phyloP scores from a whole-genome alignment of 441 rosid genomes.

The Bocquillonia castaneifolia region DNA sequence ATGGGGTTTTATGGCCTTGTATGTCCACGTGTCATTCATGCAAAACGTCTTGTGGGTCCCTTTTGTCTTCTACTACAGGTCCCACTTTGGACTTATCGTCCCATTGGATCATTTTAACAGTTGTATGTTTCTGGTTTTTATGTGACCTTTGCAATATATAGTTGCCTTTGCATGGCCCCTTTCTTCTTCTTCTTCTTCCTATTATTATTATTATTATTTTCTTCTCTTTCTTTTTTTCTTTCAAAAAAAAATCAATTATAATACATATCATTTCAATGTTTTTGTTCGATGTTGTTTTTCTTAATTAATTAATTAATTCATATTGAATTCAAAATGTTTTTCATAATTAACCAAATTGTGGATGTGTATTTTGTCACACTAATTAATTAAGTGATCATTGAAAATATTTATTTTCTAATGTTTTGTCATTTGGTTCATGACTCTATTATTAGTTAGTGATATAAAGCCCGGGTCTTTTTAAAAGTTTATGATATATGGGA shows the following conservation, averaged over 20 bases:
- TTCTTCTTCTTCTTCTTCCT: background rate
- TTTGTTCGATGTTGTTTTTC: too few relatives aligned
- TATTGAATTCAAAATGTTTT: too few relatives aligned
- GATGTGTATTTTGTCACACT: too few relatives aligned
- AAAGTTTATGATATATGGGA: too few relatives aligned
- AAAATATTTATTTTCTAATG: too few relatives aligned
- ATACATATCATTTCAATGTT: too few relatives aligned
- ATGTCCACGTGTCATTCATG: constrained; percentile 42
- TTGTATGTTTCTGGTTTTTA: background rate
- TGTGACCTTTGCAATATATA: constrained; percentile 8
- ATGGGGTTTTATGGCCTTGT: background rate
- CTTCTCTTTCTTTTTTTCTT: background rate
- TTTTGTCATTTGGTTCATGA: too few relatives aligned
- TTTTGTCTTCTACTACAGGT: background rate
- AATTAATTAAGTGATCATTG: too few relatives aligned
- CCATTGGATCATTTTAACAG: background rate
- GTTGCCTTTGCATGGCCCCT: background rate
- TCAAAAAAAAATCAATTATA: background rate
- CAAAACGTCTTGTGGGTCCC: constrained; percentile 31
- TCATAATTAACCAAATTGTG: too few relatives aligned
- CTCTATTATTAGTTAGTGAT: too few relatives aligned
- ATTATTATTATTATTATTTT: background rate
- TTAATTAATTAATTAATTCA: too few relatives aligned
- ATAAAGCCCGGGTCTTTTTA: too few relatives aligned
- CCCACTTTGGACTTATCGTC: constrained; percentile 29